Base-by-base conservation (phyloP, 805 yeast genomes). In the Debaryomyces tyrocola region DNA sequence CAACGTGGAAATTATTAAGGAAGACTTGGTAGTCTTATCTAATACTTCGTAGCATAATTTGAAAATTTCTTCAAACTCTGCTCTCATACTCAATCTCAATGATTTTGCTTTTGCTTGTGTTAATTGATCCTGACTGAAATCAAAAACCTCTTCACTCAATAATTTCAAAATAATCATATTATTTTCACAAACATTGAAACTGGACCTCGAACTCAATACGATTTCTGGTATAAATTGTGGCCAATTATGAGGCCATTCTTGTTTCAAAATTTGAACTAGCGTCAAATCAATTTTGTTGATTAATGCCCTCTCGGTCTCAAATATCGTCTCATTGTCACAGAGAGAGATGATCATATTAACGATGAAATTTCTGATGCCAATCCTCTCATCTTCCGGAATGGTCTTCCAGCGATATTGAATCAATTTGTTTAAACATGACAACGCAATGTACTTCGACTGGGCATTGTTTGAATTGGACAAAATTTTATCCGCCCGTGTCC, bases 221-320 rank as follows among this genome's bases (percentile, higher is more conserved):
- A 94, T 80, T 65, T 94, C 99, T 14, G 97, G 96, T 42, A 94
- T 87, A 60, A 94, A 94, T 58, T 85, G 87, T 15, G 98, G 98
- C 99, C 99, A 94, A 65, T 91, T 87, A 57, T 85, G 89, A 29
- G 99, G 99, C 99, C 99, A 94, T 65, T 94, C 99, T 70, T 94
- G 98, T 62, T 94, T 94, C 60, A 94, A 80, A 43, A 94, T 85
- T 61, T 91, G 95, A 33, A 94, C 99, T 59, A 94, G 75, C 12
- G 98, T 92, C 60, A 94, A 77, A 69, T 94, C 96, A 58, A 91
- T 90, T 67, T 94, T 94, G 73, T 87, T 89, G 62, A 94, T 89
- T 60, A 94, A 77, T 17, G 97, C 84, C 59, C 84, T 85, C 62
- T 90, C 90, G 36, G 78, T 68, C 41, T 76, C 78, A 61, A 91